Base-by-base conservation (phyloP, 2,329 filamentous ascomycete genomes). In the Cordyceps militaris region DNA sequence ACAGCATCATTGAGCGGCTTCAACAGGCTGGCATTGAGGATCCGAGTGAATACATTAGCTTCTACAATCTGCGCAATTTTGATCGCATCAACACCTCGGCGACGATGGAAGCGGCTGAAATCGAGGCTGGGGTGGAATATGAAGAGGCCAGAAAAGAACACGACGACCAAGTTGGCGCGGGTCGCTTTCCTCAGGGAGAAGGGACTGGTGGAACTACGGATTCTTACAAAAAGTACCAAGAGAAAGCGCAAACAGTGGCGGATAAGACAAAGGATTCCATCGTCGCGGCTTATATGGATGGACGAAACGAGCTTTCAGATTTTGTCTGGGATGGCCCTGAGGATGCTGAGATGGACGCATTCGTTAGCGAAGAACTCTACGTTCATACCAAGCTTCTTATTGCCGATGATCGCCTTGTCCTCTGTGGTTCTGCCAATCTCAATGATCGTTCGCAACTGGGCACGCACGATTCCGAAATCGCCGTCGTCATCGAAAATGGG, bases 11-110 rank as follows among this genome's bases (percentile, higher is more conserved):
- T 67, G 88, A 92, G 69, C 78, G 78, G 47, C 79, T 92, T 54
- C 76, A 77, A 19, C 79, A 81, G 32, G 88, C 88, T 3, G 89
- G 89, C 9, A 79, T 91, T 51, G 79, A 74, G 1, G 76, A 93
- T 66, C 87, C 88, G 1, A 76, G 79, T 66, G 74, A 84, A 44
- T 94, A 92, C 72, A 89, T 95, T 63, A 79, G 84, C 51, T 94
- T 94, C 74, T 94, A 91, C 75, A 94, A 95, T 69, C 78, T 95
- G 32, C 81, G 90, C 58, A 93, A 84, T 71, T 94, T 90, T 68
- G 90, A 94, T 69, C 85, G 90, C 46, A 88, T 95, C 76, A 92
- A 93, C 71, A 82, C 77, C 21, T 85, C 84, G 16, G 73, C 73
- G 1, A 78, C 82, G 7, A 84, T 90, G 81, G 70, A 74, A 19